A percentile compares a stretch with the other conserved stretches of the same genome.
phyloP scores from a whole-genome alignment of 2,329 filamentous ascomycete species.

The Mollisia scopiformis region DNA sequence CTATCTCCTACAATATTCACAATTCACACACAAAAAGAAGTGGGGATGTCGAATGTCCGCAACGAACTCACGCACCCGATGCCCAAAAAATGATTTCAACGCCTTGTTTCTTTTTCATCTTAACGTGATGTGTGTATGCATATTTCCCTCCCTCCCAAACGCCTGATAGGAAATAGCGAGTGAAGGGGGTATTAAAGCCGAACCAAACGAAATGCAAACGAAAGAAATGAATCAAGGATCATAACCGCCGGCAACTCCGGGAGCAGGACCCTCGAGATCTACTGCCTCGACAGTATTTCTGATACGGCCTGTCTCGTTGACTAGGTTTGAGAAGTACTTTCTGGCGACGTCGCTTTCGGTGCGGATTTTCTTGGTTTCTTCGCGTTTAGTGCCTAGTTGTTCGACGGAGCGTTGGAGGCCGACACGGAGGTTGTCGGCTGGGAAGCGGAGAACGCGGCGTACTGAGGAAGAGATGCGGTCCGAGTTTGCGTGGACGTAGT shows the following conservation, averaged over 20 bases:
- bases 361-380: constrained; percentile 81
- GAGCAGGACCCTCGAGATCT: constrained; percentile 38
- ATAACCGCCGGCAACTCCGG: constrained; percentile 36
- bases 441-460: constrained; percentile 84
- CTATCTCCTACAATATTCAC: neutral
- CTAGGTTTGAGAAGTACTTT: constrained; percentile 89
- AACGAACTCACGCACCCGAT: too few species aligned
- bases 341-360: constrained; percentile 82
- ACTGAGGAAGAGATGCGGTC: constrained; percentile 83
- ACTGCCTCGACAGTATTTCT: constrained; percentile 41
- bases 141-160: neutral
- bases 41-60: too few species aligned
- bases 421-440: constrained; percentile 83
- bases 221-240: constrained; percentile 26
- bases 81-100: too few species aligned
- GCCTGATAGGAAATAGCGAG: neutral
- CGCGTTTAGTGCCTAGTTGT: constrained; percentile 75
- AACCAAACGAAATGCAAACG: neutral
- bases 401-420: constrained; percentile 85
- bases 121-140: neutral
- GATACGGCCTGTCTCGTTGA: constrained; percentile 64
- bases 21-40: neutral
- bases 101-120: neutral
- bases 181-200: neutral
- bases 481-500: constrained; percentile 92